These are phyloP conservation scores for Saturnispora dispora DNA, from an alignment of 805 yeast genomes.

Conservation along the genomic window DNA sequence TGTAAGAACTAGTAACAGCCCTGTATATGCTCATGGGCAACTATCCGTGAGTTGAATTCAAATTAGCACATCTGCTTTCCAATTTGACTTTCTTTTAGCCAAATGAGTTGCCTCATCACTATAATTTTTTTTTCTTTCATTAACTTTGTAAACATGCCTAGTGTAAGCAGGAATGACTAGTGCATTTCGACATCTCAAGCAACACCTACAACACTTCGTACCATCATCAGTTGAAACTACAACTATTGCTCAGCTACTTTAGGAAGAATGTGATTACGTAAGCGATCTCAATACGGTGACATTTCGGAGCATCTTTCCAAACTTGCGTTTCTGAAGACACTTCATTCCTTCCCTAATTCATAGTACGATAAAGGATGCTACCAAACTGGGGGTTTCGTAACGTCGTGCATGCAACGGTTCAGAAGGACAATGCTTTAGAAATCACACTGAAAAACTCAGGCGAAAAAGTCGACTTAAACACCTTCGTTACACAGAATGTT, in stretches of 20 bases:
- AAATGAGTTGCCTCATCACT: too few relatives aligned
- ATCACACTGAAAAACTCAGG: conserved; percentile 17
- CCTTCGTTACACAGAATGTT: conserved; percentile 30
- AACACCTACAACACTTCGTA: too few relatives aligned
- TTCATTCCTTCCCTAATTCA: neutral
- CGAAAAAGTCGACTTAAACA: conserved; percentile 21
- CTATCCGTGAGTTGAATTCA: too few relatives aligned
- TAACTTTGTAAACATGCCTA: too few relatives aligned
- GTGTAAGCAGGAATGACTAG: too few relatives aligned
- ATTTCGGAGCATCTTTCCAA: neutral
- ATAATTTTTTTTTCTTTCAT: too few relatives aligned
- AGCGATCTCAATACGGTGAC: neutral
- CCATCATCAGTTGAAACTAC: too few relatives aligned
- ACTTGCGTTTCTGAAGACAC: neutral
- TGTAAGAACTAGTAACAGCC: too few relatives aligned
- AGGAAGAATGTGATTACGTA: neutral
- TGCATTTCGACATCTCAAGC: too few relatives aligned
- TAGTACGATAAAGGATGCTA: conserved; percentile 4
- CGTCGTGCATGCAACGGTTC: conserved; percentile 20
- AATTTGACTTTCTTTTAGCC: too few relatives aligned
- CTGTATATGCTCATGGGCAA: too few relatives aligned
- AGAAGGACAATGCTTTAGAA: conserved; percentile 19
- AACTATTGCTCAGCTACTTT: neutral
- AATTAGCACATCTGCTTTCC: too few relatives aligned
- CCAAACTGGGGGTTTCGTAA: conserved; percentile 29